Conservation (phyloP, 208 protist genomes). For the Acanthamoeba lenticulata region DNA sequence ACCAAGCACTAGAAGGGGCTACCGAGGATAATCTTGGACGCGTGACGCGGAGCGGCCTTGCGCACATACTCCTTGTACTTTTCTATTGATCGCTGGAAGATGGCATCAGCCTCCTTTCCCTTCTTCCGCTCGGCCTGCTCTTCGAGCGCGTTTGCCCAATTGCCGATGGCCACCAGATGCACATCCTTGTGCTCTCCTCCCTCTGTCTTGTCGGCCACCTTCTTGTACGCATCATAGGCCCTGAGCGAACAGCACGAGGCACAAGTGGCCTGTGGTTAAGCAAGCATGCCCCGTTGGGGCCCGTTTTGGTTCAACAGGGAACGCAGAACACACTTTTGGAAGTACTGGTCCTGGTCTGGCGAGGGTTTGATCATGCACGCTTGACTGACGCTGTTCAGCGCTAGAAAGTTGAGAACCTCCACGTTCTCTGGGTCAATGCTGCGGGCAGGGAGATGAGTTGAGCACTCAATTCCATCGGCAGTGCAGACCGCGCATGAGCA, state of each 20-base stretch:
- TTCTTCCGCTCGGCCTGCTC: slow-evolving; percentile 46
- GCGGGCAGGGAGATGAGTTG: not conserved
- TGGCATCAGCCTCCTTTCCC: slow-evolving; percentile 19
- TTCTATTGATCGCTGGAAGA: slow-evolving; percentile 14
- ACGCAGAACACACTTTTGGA: not conserved
- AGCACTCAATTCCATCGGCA: no score
- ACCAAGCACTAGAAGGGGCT: no score
- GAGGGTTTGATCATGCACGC: slow-evolving; percentile 46
- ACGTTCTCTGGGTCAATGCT: not conserved
- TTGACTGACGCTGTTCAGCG: not conserved
- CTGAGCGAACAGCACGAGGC: no score
- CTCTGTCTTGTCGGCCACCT: not conserved
- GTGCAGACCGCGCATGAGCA: not conserved
- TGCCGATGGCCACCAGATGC: slow-evolving; percentile 25
- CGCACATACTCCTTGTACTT: slow-evolving; percentile 49
- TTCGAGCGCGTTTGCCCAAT: slow-evolving; percentile 30
- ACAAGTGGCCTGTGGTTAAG: no score
- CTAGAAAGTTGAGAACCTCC: slow-evolving; percentile 11
- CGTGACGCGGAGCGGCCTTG: not conserved
- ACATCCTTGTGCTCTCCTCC: not conserved
- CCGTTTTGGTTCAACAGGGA: not conserved
- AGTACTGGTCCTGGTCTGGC: slow-evolving; percentile 34
- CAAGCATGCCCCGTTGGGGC: not conserved
- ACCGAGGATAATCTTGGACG: not conserved
- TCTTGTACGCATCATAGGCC: slow-evolving; percentile 31